Conservation (phyloP, 163 green algal genomes). For the Chloromonas sp. region DNA sequence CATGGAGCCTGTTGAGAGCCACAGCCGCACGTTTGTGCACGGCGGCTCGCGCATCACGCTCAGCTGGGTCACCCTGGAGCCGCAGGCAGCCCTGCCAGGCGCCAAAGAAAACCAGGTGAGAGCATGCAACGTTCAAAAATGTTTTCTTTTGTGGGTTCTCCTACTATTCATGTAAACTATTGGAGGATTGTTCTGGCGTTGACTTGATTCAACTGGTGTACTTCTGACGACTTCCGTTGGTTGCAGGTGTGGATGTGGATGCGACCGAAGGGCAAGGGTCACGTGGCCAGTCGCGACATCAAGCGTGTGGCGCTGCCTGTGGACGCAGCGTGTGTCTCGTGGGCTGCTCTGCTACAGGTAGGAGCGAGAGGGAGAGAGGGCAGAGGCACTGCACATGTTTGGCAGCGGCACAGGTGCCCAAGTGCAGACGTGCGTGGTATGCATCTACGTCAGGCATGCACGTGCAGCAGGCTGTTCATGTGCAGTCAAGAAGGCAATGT, state of each 20-base stretch:
- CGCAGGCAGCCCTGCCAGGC: conserved; percentile 51
- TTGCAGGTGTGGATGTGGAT: conserved; percentile 69
- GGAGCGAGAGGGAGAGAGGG: too few relatives aligned
- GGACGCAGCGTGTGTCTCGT: conserved; percentile 15
- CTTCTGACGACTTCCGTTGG: too few relatives aligned
- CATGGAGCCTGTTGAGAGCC: conserved; percentile 58
- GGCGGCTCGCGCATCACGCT: conserved; percentile 65
- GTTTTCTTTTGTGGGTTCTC: neutral
- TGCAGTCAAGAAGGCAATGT: too few relatives aligned
- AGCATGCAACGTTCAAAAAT: too few relatives aligned
- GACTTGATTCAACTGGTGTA: too few relatives aligned
- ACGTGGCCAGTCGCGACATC: neutral
- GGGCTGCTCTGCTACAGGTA: conserved; percentile 52
- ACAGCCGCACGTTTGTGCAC: conserved; percentile 76
- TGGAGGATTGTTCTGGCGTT: too few relatives aligned
- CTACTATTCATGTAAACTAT: too few relatives aligned
- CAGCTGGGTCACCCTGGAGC: conserved; percentile 44
- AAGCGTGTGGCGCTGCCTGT: conserved; percentile 48
- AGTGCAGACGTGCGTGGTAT: too few relatives aligned
- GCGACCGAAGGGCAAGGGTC: conserved; percentile 43
- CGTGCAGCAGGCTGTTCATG: too few relatives aligned
- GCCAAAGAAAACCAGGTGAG: conserved; percentile 39
- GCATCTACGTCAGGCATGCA: too few relatives aligned
- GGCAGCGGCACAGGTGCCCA: too few relatives aligned
- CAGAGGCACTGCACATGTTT: too few relatives aligned